Percentiles rank a stretch among this genome's conserved stretches.
Conservation (phyloP, 2,329 filamentous ascomycete genomes). For the Colletotrichum scovillei region DNA sequence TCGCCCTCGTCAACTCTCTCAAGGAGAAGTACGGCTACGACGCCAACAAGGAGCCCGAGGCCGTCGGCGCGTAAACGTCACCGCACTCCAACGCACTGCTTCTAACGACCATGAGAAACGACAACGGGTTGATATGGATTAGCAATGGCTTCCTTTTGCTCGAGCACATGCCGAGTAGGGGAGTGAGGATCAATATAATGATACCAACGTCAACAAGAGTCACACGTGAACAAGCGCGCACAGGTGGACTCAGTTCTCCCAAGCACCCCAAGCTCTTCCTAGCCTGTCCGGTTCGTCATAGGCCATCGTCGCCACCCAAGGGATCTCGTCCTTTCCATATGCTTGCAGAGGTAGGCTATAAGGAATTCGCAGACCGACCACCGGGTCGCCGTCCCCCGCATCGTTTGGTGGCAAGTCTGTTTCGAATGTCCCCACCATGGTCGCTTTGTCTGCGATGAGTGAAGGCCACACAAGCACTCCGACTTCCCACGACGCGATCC, state of each 20-base stretch:
- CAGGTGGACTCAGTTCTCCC: neutral
- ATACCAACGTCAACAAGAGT: constrained; percentile 21
- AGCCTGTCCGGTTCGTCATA: constrained; percentile 73
- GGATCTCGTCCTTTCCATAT: constrained; percentile 73
- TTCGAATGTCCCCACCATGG: constrained; percentile 78
- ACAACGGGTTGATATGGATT: constrained; percentile 18
- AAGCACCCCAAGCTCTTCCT: constrained; percentile 52
- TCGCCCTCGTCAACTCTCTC: constrained; percentile 76
- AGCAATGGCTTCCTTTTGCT: neutral
- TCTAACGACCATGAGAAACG: constrained; percentile 28
- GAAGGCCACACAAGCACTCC: constrained; percentile 87
- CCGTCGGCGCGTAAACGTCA: constrained; percentile 52
- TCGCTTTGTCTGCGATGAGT: constrained; percentile 58
- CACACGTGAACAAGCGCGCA: neutral
- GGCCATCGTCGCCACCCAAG: constrained; percentile 78
- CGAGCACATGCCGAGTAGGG: neutral
- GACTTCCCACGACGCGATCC: constrained; percentile 84
- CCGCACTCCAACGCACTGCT: neutral
- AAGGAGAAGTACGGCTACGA: constrained; percentile 78
- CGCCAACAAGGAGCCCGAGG: constrained; percentile 71
- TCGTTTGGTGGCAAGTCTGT: constrained; percentile 61
- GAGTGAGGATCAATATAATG: constrained; percentile 29
- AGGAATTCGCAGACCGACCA: constrained; percentile 82
- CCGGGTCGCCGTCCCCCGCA: constrained; percentile 41
- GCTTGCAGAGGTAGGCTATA: constrained; percentile 80